Conservation (phyloP, 2,329 filamentous ascomycete species). For the Teratosphaeria viscida region DNA sequence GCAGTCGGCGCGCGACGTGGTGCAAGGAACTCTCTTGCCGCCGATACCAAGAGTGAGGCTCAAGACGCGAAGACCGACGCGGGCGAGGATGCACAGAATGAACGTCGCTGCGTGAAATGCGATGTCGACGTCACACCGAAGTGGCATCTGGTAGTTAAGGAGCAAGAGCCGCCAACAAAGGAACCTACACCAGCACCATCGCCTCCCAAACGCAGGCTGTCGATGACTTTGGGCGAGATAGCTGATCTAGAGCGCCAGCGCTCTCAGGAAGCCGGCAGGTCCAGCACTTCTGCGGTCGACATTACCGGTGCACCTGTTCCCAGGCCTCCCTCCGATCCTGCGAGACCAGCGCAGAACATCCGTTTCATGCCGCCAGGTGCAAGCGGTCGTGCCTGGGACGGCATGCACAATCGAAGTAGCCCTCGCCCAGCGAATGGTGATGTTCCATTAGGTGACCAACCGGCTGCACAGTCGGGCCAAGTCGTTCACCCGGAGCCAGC, state of each 20-base stretch:
- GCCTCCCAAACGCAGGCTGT: conserved; percentile 7
- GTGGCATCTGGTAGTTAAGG: conserved; percentile 29
- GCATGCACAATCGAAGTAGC: conserved; percentile 17
- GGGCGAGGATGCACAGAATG: conserved; percentile 19
- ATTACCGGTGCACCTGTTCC: neutral
- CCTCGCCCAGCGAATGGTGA: conserved; percentile 2
- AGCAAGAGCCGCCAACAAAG: conserved; percentile 3
- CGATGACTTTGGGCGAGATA: conserved; percentile 17
- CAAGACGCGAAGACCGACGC: conserved; percentile 14
- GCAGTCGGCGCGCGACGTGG: conserved; percentile 23
- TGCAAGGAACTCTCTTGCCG: conserved; percentile 21
- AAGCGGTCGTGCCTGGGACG: conserved; percentile 19
- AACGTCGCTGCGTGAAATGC: conserved; percentile 35
- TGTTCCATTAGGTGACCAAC: neutral
- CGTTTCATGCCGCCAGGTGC: conserved; percentile 21
- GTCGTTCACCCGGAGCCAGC: neutral
- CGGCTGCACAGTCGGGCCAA: neutral
- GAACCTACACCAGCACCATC: conserved; percentile 7
- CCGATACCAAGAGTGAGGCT: conserved; percentile 19
- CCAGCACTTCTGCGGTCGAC: neutral
- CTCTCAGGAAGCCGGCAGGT: neutral
- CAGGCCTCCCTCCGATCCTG: neutral
- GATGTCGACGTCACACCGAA: conserved; percentile 60
- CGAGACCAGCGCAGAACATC: conserved; percentile 8
- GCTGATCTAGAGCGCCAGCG: conserved; percentile 10